Evolutionary conservation across 2,329 filamentous ascomycete species (phyloP), one percentile per base, ranked within the genome.

Genomic region (Paracoccidioides brasiliensis): DNA sequence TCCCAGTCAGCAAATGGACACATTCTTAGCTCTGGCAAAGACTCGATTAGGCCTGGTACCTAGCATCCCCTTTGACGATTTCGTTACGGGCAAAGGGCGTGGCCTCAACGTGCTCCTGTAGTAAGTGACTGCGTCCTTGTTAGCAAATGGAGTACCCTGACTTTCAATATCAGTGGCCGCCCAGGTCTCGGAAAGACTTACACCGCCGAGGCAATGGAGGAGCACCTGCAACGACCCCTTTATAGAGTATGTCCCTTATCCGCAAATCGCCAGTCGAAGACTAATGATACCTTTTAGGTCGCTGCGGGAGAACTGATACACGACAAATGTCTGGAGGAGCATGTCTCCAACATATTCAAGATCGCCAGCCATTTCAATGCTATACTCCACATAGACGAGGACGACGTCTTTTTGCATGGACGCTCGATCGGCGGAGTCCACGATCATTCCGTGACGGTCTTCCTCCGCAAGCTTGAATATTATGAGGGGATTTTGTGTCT

Each of bases 61-160:
- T 43, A 59, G 53, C n/a, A 37, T 60, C 52, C 56, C 7, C 12
- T 63, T 64, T 45, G 63, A 70, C 46, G 62, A 69, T 56, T 55
- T 68, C 10, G 63, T 70, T 50, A 55, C 64, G 43, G 61, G 66
- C 12, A 72, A 73, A 57, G 69, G 68, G 7, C 58, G 63, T 10
- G 77, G 78, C 7, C 72, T 78, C 54, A 77, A 79, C 54, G 67
- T 79, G 56, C 69, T 79, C 3, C 69, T 80, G 7, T 55, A 59
- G 46, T 58, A 58, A 15, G 32, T 30, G 10, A 49, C 42, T 57
- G 28, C 28, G 55, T 43, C 52, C 35, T 54, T 37, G 3, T 48
- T 54, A 37, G 30, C 6, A 12, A 49, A 37, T 49, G 46, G 37
- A 37, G 14, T 15, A 49, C 46, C 46, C 46, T 44, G 45, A 55